Base-by-base conservation (phyloP, 2,329 filamentous ascomycete species). In the Apiospora kogelbergensis region DNA sequence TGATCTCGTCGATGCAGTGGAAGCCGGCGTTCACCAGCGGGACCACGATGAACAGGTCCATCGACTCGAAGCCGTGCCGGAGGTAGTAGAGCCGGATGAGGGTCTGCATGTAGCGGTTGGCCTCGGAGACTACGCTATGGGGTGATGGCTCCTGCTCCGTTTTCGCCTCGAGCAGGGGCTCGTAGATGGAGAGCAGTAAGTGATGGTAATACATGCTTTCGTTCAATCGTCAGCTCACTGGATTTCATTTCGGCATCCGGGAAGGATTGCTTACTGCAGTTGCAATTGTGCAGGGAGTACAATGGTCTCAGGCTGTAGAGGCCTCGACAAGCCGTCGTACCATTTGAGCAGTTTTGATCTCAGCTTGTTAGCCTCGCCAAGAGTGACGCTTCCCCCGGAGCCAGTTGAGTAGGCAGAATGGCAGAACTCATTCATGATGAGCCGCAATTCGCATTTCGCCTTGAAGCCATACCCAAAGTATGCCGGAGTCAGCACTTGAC, bases 21-120 rank as follows among this genome's bases (percentile, higher is more conserved):
- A 70, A 74, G 1, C 74, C 79, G 0, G 73, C 66, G 26, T 79
- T 45, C 70, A 80, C 76, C 2, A 81, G 74, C 2, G 78, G 79
- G 24, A 80, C 71, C 30, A 78, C 76, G 1, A 81, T 73, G 26
- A 78, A 68, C 9, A 71, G 70, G 65, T 75, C 74, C 66, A 72
- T 71, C 6, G 57, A 70, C 46, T 81, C 79, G 46, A 77, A 80
- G 10, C 78, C 77, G 68, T 80, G 78, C 3, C 78, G 76, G 1
- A 80, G 75, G 70, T 78, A 80, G 69, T 80, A 80, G 0, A 80
- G 72, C 1, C 78, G 77, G 2, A 77, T 40, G 6, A 79, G 65
- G 2, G 78, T 80, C 69, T 80, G 78, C 15, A 78, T 71, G 37
- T 75, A 72, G 24, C 73, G 71, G n/a, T 71, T 70, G 4, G 77